Evolutionary conservation across 805 yeast species (phyloP), one percentile per base, ranked within the genome.

Genomic region (Saturnispora sanitii): DNA sequence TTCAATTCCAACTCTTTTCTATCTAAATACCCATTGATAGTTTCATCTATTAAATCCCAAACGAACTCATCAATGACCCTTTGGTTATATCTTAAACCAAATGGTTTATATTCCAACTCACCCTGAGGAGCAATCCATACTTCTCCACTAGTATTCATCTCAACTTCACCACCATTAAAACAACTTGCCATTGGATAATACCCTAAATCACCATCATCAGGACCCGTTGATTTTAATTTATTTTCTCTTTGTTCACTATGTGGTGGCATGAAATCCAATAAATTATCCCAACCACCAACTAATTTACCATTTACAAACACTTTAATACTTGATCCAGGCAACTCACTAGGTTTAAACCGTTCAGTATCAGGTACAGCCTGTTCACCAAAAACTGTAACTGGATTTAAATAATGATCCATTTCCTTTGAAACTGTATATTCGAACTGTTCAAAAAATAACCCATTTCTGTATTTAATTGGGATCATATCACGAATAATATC

Each of bases 111-210:
- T 0, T 52, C 55, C 0, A 13, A 20, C 2, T 43, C 55, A 0
- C 56, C 17, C 0, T 49, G 47, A 1, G 79, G 73, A 12, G 62
- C 59, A 39, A 51, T 66, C 45, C 67, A 65, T 49, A 87, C 71
- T 11, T 76, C 66, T 0, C 85, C 81, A 0, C 87, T 82, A 2
- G 85, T 68, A 47, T 82, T 77, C 42, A 90, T 57, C 44, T 72
- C 65, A 4, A 84, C 94, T 8, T 71, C 64, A 0, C 97, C 97
- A 2, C 81, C 81, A 48, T 75, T 76, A 55, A 75, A 92, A 20
- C 82, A 82, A 41, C 95, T 82, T 26, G 85, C 68, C 65, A 87
- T 84, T 1, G 98, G 97, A 60, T 79, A 92, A 56, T 92, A 92
- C 0, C 97, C 98, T 41, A 86, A 61, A 33, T 75, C 65, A 1